These are phyloP conservation scores for Tolypocladium tundrense DNA, from an alignment of 2,329 filamentous ascomycete species.

Conservation along the genomic window DNA sequence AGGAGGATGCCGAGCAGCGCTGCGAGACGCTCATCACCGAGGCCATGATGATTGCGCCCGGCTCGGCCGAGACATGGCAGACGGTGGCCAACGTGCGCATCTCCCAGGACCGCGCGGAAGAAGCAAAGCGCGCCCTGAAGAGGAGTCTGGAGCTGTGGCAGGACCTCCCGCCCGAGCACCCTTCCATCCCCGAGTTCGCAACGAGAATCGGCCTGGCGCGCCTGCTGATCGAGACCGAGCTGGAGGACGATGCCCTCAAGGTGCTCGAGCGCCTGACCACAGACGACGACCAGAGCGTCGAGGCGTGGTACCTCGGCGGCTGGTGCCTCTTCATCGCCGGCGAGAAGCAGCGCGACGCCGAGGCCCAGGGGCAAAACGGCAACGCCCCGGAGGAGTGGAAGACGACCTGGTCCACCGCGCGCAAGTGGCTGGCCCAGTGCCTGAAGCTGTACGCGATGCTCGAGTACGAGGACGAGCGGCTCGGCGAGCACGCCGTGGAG, in stretches of 20 bases:
- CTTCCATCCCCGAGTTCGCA: slow-evolving; percentile 72
- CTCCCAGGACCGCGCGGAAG: slow-evolving; percentile 69
- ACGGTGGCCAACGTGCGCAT: slow-evolving; percentile 90
- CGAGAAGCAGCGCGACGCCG: slow-evolving; percentile 45
- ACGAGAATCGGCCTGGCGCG: slow-evolving; percentile 74
- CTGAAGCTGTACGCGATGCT: slow-evolving; percentile 67
- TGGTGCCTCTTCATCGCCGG: slow-evolving; percentile 81
- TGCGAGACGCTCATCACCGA: slow-evolving; percentile 88
- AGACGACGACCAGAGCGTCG: slow-evolving; percentile 90
- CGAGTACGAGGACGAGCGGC: slow-evolving; percentile 75
- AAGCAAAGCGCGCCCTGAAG: slow-evolving; percentile 68
- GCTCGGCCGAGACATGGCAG: slow-evolving; percentile 82
- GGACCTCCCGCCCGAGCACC: slow-evolving; percentile 61
- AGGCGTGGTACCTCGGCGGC: slow-evolving; percentile 93
- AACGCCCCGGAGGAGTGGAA: slow-evolving; percentile 40
- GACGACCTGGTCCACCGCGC: slow-evolving; percentile 59
- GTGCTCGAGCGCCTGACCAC: slow-evolving; percentile 74
- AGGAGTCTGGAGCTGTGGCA: slow-evolving; percentile 79
- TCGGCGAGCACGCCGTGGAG: slow-evolving; percentile 66
- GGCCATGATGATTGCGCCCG: slow-evolving; percentile 74
- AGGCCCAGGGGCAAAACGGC: slow-evolving; percentile 19
- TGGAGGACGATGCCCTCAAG: slow-evolving; percentile 75
- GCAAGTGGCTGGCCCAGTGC: slow-evolving; percentile 75
- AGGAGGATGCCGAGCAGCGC: slow-evolving; percentile 76
- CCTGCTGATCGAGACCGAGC: slow-evolving; percentile 78